Evolutionary conservation across 2,329 filamentous ascomycete genomes (phyloP).

Genomic region (Leptographium galeiforme): DNA sequence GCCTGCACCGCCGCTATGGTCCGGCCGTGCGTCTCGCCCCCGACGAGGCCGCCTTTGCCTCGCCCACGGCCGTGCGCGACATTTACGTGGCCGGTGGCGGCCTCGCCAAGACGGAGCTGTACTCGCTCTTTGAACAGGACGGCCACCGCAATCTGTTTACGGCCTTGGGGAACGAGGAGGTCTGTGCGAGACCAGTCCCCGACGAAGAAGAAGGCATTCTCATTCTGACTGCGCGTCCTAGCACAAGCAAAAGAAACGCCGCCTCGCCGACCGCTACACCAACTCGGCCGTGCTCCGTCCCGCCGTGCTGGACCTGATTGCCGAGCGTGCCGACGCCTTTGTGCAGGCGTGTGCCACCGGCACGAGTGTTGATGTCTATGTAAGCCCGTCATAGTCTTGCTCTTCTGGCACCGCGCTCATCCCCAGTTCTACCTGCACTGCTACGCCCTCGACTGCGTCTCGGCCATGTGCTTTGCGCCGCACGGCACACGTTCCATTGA

Average conservation of each 20-base stretch:
- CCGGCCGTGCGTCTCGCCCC: constrained; percentile 4
- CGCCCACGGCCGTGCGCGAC: neutral
- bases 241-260: constrained; percentile 3
- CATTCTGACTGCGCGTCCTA: neutral
- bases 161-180: constrained; percentile 1
- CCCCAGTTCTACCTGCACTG: constrained; percentile 4
- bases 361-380: constrained; percentile 2
- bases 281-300: constrained; percentile 2
- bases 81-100: constrained; percentile 4
- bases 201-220: neutral
- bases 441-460: constrained; percentile 7
- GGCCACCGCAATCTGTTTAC: constrained; percentile 4
- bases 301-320: neutral
- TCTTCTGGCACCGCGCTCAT: neutral
- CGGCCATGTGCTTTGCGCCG: constrained; percentile 4
- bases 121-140: constrained; percentile 4
- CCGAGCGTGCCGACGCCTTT: constrained; percentile 6
- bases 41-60: constrained; percentile 5
- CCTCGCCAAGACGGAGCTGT: constrained; percentile 4
- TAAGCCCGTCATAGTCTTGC: neutral
- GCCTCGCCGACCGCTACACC: constrained; percentile 4
- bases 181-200: neutral
- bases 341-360: neutral
- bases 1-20: constrained; percentile 3
- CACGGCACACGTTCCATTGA: constrained; percentile 6